Evolutionary conservation across 768 basidiomycete genomes (phyloP).

Genomic region (Lactifluus piperatus): DNA sequence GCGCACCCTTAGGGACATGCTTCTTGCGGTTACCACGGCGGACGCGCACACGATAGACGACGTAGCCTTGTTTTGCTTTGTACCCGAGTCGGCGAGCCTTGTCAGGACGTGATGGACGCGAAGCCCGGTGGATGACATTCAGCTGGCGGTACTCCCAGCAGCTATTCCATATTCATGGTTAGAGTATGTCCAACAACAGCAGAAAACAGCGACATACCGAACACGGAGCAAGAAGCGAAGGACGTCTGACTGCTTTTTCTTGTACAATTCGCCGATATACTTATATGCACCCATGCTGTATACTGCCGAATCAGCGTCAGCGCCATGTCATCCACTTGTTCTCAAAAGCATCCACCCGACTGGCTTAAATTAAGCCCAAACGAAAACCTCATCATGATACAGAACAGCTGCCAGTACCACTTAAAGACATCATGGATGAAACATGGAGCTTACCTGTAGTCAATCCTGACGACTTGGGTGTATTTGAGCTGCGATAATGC

Average conservation of each 20-base stretch:
- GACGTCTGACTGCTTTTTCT: slow-evolving; percentile 97
- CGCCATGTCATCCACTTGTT: slow-evolving; percentile 3
- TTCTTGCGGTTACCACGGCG: slow-evolving; percentile 99
- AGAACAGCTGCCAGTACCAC: not conserved
- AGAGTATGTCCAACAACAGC: not conserved
- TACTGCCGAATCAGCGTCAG: slow-evolving; percentile 27
- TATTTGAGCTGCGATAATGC: slow-evolving; percentile 11
- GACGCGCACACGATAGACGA: slow-evolving; percentile 95
- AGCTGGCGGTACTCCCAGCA: slow-evolving; percentile 99
- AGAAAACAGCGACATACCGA: slow-evolving; percentile 42
- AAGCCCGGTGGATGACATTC: slow-evolving; percentile 96
- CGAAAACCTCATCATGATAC: not conserved
- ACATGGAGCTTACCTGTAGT: slow-evolving; percentile 26
- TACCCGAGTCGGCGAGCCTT: slow-evolving; percentile 98
- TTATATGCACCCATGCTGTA: slow-evolving; percentile 89
- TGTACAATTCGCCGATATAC: slow-evolving; percentile 95
- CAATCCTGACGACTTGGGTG: slow-evolving; percentile 26
- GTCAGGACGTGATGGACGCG: slow-evolving; percentile 96
- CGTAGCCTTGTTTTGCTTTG: slow-evolving; percentile 99
- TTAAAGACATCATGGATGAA: not conserved
- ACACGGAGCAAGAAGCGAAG: slow-evolving; percentile 97
- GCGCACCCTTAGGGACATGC: slow-evolving; percentile 89
- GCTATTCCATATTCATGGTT: slow-evolving; percentile 31
- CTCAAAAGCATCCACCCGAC: slow-evolving; percentile 26
- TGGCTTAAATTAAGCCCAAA: slow-evolving; percentile 10